Evolutionary conservation across 148 eudicot genomes (phyloP).

Genomic region (Rhododendron ferrugineum): DNA sequence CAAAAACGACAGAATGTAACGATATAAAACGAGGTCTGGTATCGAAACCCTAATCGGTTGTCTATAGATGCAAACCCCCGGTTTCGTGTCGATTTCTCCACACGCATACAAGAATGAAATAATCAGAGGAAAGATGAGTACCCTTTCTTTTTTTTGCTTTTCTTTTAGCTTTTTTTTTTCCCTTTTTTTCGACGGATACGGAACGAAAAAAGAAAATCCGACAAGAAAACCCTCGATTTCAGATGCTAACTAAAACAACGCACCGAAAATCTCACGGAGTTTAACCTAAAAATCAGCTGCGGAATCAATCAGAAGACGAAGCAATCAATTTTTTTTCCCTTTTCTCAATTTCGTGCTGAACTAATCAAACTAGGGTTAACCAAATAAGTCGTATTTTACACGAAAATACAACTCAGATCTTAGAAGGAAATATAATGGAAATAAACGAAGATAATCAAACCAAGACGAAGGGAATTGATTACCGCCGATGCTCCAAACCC

Average conservation of each 20-base stretch:
- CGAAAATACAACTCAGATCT: background rate
- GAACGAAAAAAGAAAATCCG: background rate
- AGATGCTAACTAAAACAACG: constrained; percentile 66
- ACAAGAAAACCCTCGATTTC: constrained; percentile 73
- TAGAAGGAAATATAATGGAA: background rate
- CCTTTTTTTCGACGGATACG: constrained; percentile 2
- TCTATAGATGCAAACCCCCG: constrained; percentile 5
- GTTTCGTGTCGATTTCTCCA: constrained; percentile 6
- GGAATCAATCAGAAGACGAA: constrained; percentile 10
- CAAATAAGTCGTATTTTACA: constrained; percentile 9
- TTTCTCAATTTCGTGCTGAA: background rate
- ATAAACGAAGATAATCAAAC: background rate
- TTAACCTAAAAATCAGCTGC: constrained; percentile 19
- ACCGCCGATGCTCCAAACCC: constrained; percentile 19
- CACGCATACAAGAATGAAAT: background rate
- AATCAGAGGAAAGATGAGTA: background rate
- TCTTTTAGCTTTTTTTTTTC: constrained; percentile 3
- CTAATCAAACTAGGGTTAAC: constrained; percentile 19
- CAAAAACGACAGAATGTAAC: background rate
- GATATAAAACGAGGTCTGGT: background rate
- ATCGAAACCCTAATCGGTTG: background rate
- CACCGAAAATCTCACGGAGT: constrained; percentile 81
- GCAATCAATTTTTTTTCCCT: constrained; percentile 1
- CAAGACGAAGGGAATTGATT: background rate
- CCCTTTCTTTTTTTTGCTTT: constrained; percentile 13